These are phyloP conservation scores for Fraxinus platypoda DNA, from an alignment of 305 asterid species.

Conservation along the genomic window DNA sequence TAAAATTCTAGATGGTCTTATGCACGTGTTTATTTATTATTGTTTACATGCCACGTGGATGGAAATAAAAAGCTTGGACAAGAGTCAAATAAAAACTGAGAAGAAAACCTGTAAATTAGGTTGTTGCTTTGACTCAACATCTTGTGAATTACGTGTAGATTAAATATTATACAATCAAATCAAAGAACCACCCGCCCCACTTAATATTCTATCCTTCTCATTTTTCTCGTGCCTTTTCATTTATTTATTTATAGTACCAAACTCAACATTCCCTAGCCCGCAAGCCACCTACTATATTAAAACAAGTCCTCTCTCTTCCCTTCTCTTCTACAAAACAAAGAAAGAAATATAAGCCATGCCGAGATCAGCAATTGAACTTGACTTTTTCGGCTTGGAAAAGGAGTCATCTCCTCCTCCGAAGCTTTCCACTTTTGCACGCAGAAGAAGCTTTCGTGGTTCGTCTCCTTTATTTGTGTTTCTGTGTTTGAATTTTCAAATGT, in stretches of 20 bases:
- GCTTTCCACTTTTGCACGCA: slow-evolving; percentile 28
- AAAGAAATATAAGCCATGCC: slow-evolving; percentile 6
- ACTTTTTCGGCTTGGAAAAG: slow-evolving; percentile 35
- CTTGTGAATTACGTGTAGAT: neutral
- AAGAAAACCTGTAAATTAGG: neutral
- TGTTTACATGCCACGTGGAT: neutral
- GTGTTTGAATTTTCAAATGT: neutral
- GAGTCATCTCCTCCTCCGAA: slow-evolving; percentile 11
- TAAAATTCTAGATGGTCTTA: neutral
- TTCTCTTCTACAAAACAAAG: neutral
- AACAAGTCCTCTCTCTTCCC: neutral
- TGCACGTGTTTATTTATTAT: neutral
- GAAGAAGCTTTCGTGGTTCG: slow-evolving; percentile 55
- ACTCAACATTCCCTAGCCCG: slow-evolving; percentile 4
- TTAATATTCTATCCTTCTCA: slow-evolving; percentile 1
- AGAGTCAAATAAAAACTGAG: neutral
- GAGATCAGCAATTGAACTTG: slow-evolving; percentile 27
- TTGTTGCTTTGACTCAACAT: neutral
- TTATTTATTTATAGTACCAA: neutral
- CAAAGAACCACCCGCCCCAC: neutral
- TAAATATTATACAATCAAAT: neutral
- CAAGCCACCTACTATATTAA: neutral
- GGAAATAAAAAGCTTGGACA: neutral
- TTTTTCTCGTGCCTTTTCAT: slow-evolving; percentile 27
- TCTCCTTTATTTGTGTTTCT: neutral